Conservation (phyloP, 1,284 basidiomycete genomes). For the Dichomitus squalens region DNA sequence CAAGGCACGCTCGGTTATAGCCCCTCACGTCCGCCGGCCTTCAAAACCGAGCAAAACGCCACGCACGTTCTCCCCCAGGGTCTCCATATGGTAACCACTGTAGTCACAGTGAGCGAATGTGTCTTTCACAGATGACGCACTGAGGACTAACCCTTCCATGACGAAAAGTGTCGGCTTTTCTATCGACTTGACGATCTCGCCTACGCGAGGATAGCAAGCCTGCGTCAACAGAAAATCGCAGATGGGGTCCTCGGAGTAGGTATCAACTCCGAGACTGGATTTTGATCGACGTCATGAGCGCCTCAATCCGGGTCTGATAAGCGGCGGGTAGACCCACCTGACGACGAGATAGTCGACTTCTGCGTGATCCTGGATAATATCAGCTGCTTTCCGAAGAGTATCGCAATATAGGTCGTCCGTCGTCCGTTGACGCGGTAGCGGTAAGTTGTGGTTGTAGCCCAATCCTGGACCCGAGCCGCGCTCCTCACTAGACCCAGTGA, state of each 20-base stretch:
- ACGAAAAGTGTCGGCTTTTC: conserved; percentile 35
- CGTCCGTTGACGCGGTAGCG: conserved; percentile 33
- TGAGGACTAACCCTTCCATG: conserved; percentile 40
- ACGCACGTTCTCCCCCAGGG: conserved; percentile 31
- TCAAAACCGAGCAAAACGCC: conserved; percentile 30
- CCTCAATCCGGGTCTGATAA: too few relatives aligned
- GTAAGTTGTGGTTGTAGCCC: conserved; percentile 36
- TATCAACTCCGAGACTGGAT: conserved; percentile 42
- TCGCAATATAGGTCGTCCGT: conserved; percentile 32
- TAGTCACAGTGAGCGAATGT: background rate
- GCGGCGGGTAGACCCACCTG: conserved; percentile 31
- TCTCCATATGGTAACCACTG: conserved; percentile 35
- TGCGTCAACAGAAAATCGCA: conserved; percentile 37
- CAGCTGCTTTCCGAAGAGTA: conserved; percentile 26
- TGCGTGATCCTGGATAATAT: conserved; percentile 27
- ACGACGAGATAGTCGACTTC: conserved; percentile 34
- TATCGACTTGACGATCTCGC: conserved; percentile 30
- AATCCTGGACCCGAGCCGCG: conserved; percentile 31
- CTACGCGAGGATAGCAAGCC: conserved; percentile 35
- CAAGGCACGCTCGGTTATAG: background rate
- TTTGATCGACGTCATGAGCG: too few relatives aligned
- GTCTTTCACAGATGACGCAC: too few relatives aligned
- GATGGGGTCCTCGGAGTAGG: conserved; percentile 38
- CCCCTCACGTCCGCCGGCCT: background rate
- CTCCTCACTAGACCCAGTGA: conserved; percentile 36